Conservation (phyloP, 352 stramenopile genomes). For the Globisporangium parvum region DNA sequence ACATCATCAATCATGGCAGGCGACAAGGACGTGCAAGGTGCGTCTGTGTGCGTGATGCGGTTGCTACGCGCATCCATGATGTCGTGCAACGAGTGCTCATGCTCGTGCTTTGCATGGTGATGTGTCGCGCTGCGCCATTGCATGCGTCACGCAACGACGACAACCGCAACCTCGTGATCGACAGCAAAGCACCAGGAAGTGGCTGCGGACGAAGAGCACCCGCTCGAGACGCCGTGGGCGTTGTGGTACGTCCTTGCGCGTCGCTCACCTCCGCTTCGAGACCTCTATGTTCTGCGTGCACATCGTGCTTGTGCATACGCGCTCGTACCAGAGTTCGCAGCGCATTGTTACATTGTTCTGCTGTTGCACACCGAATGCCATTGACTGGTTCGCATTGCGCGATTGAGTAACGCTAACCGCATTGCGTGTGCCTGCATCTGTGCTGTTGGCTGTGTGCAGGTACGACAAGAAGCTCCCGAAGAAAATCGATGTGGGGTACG, state of each 20-base stretch:
- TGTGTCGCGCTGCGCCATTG: no score
- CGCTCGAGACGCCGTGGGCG: conserved; percentile 84
- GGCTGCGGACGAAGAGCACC: conserved; percentile 65
- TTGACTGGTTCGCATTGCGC: not conserved
- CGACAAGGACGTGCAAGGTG: conserved; percentile 13
- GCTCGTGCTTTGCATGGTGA: not conserved
- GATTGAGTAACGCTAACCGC: not conserved
- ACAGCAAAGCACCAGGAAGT: conserved; percentile 15
- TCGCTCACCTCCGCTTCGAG: no score
- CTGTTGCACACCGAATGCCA: not conserved
- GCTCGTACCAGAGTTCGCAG: not conserved
- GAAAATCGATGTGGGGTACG: conserved; percentile 84
- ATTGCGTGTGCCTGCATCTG: conserved; percentile 3
- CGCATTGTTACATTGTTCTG: not conserved
- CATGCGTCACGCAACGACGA: not conserved
- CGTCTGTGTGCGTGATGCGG: not conserved
- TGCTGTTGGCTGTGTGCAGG: conserved; percentile 34
- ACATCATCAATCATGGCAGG: conserved; percentile 8
- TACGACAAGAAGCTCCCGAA: conserved; percentile 93
- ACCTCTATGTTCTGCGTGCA: not conserved
- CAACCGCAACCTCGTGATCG: not conserved
- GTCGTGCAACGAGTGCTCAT: not conserved
- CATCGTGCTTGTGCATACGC: not conserved
- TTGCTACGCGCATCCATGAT: not conserved
- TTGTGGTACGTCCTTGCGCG: conserved; percentile 57